A percentile compares a stretch with the other conserved stretches of the same genome.
These are phyloP conservation scores for Panaeolus cyanescens DNA, from an alignment of 768 basidiomycete genomes.

Conservation along the genomic window DNA sequence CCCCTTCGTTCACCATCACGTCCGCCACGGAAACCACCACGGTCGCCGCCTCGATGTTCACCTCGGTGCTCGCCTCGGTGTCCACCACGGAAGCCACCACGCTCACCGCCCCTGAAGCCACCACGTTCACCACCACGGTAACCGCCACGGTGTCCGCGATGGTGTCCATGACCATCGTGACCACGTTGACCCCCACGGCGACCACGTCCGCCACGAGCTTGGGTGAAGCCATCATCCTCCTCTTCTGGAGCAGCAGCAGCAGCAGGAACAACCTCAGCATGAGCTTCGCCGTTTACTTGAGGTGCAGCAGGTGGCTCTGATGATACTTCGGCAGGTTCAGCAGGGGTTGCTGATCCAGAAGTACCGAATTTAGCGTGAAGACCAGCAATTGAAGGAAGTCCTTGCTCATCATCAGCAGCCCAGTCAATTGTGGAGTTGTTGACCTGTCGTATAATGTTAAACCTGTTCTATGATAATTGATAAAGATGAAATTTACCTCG, in stretches of 20 bases:
- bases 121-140: constrained; percentile 36
- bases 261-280: constrained; percentile 17
- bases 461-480: background rate
- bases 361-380: constrained; percentile 78
- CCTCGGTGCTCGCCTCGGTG: constrained; percentile 30
- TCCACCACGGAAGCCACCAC: constrained; percentile 31
- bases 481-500: constrained; percentile 16
- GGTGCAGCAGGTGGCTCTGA: constrained; percentile 22
- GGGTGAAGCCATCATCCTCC: constrained; percentile 69
- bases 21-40: constrained; percentile 32
- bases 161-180: constrained; percentile 31
- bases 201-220: constrained; percentile 50
- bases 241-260: constrained; percentile 14
- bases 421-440: constrained; percentile 61
- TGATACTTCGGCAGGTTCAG: constrained; percentile 32
- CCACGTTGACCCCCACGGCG: constrained; percentile 37
- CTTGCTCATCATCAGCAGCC: constrained; percentile 81
- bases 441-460: constrained; percentile 10
- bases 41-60: constrained; percentile 38
- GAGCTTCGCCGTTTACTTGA: constrained; percentile 29
- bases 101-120: constrained; percentile 20
- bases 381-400: constrained; percentile 74
- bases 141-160: constrained; percentile 21
- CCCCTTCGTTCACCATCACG: constrained; percentile 13
- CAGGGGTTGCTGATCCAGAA: constrained; percentile 72